phyloP scores from a whole-genome alignment of 345 rosid genomes.

The Ricinus communis region DNA sequence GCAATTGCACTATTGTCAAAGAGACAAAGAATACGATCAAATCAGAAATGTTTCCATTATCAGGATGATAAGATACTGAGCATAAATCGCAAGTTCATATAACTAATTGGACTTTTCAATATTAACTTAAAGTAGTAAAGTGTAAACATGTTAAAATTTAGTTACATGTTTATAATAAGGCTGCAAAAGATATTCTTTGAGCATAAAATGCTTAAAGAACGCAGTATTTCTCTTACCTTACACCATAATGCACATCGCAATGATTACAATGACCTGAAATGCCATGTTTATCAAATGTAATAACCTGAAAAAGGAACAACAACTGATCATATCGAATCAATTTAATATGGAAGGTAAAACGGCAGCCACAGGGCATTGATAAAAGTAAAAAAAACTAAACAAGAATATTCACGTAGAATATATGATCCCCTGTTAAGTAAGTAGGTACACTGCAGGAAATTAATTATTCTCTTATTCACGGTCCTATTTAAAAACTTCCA shows the following conservation, averaged over 20 bases:
- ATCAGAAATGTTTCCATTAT: no score
- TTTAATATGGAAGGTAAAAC: background rate
- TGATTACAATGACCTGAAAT: conserved; percentile 91
- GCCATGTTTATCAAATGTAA: conserved; percentile 74
- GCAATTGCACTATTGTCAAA: background rate
- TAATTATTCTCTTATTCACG: no score
- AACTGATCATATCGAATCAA: conserved; percentile 9
- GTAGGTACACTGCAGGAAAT: no score
- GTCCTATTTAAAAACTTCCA: no score
- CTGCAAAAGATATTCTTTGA: background rate
- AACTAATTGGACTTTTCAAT: background rate
- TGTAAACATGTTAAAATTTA: no score
- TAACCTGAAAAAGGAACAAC: conserved; percentile 45
- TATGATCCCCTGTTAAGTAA: no score
- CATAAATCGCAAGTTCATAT: background rate
- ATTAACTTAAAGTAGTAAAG: background rate
- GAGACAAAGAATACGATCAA: background rate
- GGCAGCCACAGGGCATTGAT: background rate
- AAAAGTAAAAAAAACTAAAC: no score
- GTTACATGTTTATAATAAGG: background rate
- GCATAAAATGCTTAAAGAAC: background rate
- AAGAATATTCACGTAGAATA: no score
- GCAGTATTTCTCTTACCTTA: conserved; percentile 42
- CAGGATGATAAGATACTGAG: no score
- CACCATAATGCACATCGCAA: conserved; percentile 63